Evolutionary conservation across 306 rosid species (phyloP), one percentile per base, ranked within the genome.

Genomic region (Lathyrus sativus): DNA sequence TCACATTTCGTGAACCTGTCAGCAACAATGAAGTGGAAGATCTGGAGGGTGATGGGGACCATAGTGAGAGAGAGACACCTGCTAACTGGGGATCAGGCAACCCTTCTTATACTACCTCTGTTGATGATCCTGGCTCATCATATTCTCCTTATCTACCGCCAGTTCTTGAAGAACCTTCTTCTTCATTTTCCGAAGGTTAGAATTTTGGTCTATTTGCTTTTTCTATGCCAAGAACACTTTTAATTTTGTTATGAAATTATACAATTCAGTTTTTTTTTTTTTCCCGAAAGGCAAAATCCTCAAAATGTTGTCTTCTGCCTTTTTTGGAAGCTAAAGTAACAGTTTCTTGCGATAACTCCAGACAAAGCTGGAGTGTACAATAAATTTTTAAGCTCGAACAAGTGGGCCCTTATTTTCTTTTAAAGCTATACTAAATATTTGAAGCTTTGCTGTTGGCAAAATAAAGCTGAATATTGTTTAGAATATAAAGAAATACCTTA

Each of bases 171-270:
- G 96, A 93, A 72, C 96, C 96, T 70, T 90, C 96, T 66, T 88
- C 98, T 55, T 90, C 98, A 55, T 88, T 88, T 89, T 92, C 98
- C 22, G 96, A 92, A 83, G 96, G 98, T 85, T 73, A 63, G 59
- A 19, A 39, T 65, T 71, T 28, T 6, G 33, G 57, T 35, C 14
- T 1, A 6, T 31, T 66, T 66, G 44, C 17, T 14, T 46, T 38
- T 10, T 37, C 6, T 17, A 46, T 65, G 42, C 6, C 22, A 65
- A 15, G n/a, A 65, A 6, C 45, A 66, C 12, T 29, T 14, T 28
- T 66, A 46, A 65, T 46, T 37, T 65, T 28, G 17, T 66, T 14
- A 48, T 14, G 33, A 65, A 13, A 65, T 9, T 29, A 28, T 24
- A 26, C 33, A 31, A 4, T 46, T n/a, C 29, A 62, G 13, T 29